phyloP scores from a whole-genome alignment of 139 green algal species.

The Chlamydomonas asymmetrica region DNA sequence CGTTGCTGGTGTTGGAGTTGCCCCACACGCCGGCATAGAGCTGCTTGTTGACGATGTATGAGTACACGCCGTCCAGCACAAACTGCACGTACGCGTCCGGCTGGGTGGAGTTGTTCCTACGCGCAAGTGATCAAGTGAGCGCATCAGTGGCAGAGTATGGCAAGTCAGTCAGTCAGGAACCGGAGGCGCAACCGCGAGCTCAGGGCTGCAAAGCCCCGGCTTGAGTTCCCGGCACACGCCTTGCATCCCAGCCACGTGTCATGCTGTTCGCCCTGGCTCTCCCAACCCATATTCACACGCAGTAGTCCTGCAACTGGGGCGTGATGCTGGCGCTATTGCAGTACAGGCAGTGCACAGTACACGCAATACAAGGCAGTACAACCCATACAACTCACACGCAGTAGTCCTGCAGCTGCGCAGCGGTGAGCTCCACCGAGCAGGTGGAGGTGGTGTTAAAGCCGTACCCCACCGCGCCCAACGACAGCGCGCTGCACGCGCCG shows the following conservation, averaged over 20 bases:
- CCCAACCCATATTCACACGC: no score
- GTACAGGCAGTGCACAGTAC: not conserved
- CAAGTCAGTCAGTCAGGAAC: no score
- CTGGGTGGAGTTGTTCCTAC: no score
- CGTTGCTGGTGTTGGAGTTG: conserved; percentile 37
- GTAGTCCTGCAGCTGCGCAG: conserved; percentile 26
- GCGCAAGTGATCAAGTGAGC: no score
- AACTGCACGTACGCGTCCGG: conserved; percentile 8
- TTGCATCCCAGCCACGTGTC: no score
- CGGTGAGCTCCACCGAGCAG: conserved; percentile 35
- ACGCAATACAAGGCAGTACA: not conserved
- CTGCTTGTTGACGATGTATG: not conserved
- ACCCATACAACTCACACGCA: conserved; percentile 34
- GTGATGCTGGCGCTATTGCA: no score
- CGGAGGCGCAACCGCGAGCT: no score
- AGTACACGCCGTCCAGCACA: conserved; percentile 15
- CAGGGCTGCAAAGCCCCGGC: no score
- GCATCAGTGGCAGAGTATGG: no score
- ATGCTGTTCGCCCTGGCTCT: no score
- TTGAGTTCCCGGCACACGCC: no score
- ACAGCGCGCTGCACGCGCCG: conserved; percentile 29
- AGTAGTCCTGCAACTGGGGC: no score
- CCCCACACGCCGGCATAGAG: conserved; percentile 52
- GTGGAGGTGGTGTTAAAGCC: conserved; percentile 49
- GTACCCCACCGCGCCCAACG: conserved; percentile 8